Evolutionary conservation across 176 grass and related monocot genomes (phyloP), one percentile per base, ranked within the genome.

Genomic region (Juncus inflexus): DNA sequence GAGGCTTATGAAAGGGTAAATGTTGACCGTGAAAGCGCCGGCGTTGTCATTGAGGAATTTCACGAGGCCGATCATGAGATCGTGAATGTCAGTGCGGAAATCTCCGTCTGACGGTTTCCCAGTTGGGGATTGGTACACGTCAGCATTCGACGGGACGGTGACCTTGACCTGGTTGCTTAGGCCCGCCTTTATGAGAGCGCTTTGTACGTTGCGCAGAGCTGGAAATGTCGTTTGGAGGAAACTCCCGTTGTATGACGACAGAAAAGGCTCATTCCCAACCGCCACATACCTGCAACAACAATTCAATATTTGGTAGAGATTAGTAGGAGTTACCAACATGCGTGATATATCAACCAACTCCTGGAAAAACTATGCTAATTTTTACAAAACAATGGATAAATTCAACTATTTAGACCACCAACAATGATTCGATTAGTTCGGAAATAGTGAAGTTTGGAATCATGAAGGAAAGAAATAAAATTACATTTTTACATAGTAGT

Each of bases 1-100:
- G 14, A 99, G 88, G 58, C 94, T 99, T 76, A 99, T 99, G 78
- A 99, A 99, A 73, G 94, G 94, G 62, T 99, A 99, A 55, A 99
- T 99, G 73, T 99, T 99, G 75, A 99, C 94, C 5, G 94, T 99
- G 59, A 92, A 99, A 65, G 76, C 75, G 35, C 79, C 94, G 4
- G 63, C 74, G 13, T 84, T 92, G 58, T 99, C 94, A 0, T 82
- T 92, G 12, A 99, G 85, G 66, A 86, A 92, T 47, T 99, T 99
- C 1, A 99, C 88, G 3, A 99, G 89, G n/a, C 72, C 63, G 3
- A 99, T 55, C 85, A 99, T 92, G 64, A 86, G 75, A 6, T 89
- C 94, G 38, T 89, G 88, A 50, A 99, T 99, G 67, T 99, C 83
- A 28, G 83, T 49, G 13, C 94, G 88, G 62, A 99, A 99, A 58